These are phyloP conservation scores for Artomyces pyxidatus DNA, from an alignment of 768 basidiomycete species.

Conservation along the genomic window DNA sequence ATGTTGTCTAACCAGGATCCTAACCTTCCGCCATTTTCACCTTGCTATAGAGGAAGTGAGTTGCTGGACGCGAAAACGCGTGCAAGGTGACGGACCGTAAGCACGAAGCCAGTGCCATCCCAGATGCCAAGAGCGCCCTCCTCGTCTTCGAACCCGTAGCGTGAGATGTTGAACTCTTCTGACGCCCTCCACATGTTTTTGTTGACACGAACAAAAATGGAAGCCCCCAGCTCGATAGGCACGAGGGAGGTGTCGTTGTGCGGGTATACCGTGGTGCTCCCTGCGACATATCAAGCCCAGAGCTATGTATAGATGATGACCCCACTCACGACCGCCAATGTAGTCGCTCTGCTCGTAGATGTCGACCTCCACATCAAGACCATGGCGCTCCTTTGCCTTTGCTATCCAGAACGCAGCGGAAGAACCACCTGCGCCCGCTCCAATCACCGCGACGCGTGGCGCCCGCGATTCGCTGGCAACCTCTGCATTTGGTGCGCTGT, in stretches of 20 bases:
- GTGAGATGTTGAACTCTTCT: slow-evolving; percentile 69
- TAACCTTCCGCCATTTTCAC: neutral
- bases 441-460: slow-evolving; percentile 69
- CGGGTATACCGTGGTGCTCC: slow-evolving; percentile 72
- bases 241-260: slow-evolving; percentile 49
- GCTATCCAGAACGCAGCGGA: slow-evolving; percentile 82
- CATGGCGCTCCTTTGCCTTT: slow-evolving; percentile 65
- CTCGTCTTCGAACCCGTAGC: slow-evolving; percentile 34
- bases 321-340: slow-evolving; percentile 76
- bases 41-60: neutral
- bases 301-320: neutral
- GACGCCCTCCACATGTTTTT: slow-evolving; percentile 66
- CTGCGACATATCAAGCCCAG: slow-evolving; percentile 31
- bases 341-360: slow-evolving; percentile 73
- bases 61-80: neutral
- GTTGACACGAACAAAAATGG: slow-evolving; percentile 78
- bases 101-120: slow-evolving; percentile 70
- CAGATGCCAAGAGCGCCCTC: slow-evolving; percentile 61
- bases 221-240: slow-evolving; percentile 77
- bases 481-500: neutral
- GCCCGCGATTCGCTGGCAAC: neutral
- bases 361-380: slow-evolving; percentile 68
- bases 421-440: slow-evolving; percentile 82
- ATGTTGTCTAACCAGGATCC: slow-evolving; percentile 5
- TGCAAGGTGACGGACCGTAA: slow-evolving; percentile 41